A percentile compares a stretch with the other conserved stretches of the same genome.
Evolutionary conservation across 768 basidiomycete species (phyloP).

Genomic region (Calocybe gangraenosa): DNA sequence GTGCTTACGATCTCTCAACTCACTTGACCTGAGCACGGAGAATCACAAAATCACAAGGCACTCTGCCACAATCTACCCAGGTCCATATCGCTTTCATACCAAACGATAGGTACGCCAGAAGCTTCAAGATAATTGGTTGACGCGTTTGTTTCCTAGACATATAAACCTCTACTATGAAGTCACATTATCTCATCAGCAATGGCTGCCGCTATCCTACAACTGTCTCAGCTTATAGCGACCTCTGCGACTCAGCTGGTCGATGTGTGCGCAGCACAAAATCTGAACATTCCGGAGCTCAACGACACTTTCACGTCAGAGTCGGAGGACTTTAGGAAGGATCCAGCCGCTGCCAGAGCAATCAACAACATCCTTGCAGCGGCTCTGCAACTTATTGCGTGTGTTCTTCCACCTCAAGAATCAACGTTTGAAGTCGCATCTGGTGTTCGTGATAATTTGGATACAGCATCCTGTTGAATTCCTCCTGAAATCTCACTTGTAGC

Average conservation of each 20-base stretch:
- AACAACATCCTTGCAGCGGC: conserved; percentile 29
- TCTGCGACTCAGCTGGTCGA: conserved; percentile 19
- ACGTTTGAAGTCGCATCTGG: conserved; percentile 18
- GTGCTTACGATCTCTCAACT: too few relatives aligned
- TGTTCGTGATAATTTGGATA: conserved; percentile 12
- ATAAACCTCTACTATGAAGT: too few relatives aligned
- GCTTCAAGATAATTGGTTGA: too few relatives aligned
- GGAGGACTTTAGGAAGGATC: conserved; percentile 26
- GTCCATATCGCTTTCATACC: too few relatives aligned
- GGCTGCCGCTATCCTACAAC: neutral
- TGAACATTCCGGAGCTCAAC: conserved; percentile 22
- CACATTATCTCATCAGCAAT: neutral
- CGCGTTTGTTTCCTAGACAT: too few relatives aligned
- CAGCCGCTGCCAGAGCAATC: conserved; percentile 23
- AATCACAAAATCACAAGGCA: too few relatives aligned
- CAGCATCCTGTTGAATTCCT: neutral
- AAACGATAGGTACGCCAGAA: neutral
- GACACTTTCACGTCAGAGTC: conserved; percentile 21
- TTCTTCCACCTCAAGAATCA: conserved; percentile 22
- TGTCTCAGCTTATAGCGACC: conserved; percentile 16
- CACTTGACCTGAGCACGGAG: too few relatives aligned
- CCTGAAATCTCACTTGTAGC: conserved; percentile 8
- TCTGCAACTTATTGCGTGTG: conserved; percentile 26
- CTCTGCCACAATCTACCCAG: too few relatives aligned
- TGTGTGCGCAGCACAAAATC: conserved; percentile 10